A percentile compares a stretch with the other conserved stretches of the same genome.
Evolutionary conservation across 805 yeast genomes (phyloP).

Genomic region (Lipomyces spencermartinsiae): DNA sequence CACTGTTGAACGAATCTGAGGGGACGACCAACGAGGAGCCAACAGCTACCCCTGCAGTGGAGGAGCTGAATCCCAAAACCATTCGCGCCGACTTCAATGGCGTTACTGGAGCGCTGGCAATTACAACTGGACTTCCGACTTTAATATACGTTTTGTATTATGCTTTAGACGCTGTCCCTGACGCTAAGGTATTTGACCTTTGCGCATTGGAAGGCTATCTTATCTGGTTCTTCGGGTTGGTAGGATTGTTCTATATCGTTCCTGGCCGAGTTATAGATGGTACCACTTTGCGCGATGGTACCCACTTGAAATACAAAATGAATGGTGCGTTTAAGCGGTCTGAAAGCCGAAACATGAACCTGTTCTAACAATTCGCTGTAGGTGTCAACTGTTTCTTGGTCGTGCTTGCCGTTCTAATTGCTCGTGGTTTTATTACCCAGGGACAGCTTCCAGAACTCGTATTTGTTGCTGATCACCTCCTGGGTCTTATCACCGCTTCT

Average conservation of each 20-base stretch:
- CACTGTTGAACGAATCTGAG: constrained; percentile 13
- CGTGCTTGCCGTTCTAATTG: constrained; percentile 51
- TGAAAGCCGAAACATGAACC: not conserved
- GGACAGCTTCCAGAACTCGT: constrained; percentile 64
- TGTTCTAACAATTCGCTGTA: constrained; percentile 2
- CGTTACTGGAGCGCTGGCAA: constrained; percentile 68
- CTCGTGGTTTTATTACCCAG: constrained; percentile 59
- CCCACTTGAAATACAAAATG: constrained; percentile 72
- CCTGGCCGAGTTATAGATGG: constrained; percentile 75
- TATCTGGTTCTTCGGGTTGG: constrained; percentile 74
- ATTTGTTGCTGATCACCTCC: constrained; percentile 71
- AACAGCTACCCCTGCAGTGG: not conserved
- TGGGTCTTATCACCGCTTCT: constrained; percentile 68
- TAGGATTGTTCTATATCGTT: constrained; percentile 64
- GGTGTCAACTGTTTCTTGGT: constrained; percentile 52
- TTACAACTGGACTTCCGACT: constrained; percentile 71
- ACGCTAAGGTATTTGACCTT: constrained; percentile 41
- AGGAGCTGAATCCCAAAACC: constrained; percentile 68
- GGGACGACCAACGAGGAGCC: not conserved
- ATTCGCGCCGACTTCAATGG: constrained; percentile 80
- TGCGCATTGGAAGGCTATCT: constrained; percentile 67
- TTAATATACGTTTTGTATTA: constrained; percentile 66
- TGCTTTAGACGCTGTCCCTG: constrained; percentile 59
- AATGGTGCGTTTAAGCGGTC: constrained; percentile 62
- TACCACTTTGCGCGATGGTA: constrained; percentile 75